These are phyloP conservation scores for Cladophialophora yegresii DNA, from an alignment of 2,329 filamentous ascomycete genomes.

Conservation along the genomic window DNA sequence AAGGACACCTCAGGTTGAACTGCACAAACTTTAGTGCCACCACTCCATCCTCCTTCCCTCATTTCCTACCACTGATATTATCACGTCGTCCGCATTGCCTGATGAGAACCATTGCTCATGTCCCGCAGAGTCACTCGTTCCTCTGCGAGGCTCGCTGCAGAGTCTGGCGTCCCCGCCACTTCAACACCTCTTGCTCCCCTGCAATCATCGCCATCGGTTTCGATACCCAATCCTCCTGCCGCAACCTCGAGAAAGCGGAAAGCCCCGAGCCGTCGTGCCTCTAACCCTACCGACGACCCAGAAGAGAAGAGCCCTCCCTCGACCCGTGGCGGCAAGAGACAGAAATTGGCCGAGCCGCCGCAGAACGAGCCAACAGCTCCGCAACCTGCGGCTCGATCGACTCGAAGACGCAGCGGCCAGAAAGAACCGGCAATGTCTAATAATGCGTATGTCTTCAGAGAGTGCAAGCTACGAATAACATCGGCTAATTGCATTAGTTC, in stretches of 20 bases:
- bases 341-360: constrained; percentile 60
- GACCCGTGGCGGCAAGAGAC: constrained; percentile 67
- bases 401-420: constrained; percentile 22
- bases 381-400: constrained; percentile 23
- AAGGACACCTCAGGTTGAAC: constrained; percentile 11
- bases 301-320: constrained; percentile 38
- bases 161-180: constrained; percentile 49
- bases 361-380: constrained; percentile 44
- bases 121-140: constrained; percentile 95
- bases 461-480: constrained; percentile 25
- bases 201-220: constrained; percentile 6
- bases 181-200: constrained; percentile 37
- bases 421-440: constrained; percentile 42
- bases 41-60: constrained; percentile 14
- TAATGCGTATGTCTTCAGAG: constrained; percentile 27
- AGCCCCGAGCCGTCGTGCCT: constrained; percentile 57
- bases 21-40: constrained; percentile 15
- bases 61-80: constrained; percentile 16
- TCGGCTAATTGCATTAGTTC: constrained; percentile 50
- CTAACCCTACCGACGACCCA: constrained; percentile 47
- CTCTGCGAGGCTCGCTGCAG: constrained; percentile 84
- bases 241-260: constrained; percentile 69
- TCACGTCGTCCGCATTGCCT: constrained; percentile 18
- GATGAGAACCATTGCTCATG: constrained; percentile 68
- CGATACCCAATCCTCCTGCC: constrained; percentile 43